phyloP scores from a whole-genome alignment of 2,329 filamentous ascomycete genomes.

The Scedosporium aurantiacum region DNA sequence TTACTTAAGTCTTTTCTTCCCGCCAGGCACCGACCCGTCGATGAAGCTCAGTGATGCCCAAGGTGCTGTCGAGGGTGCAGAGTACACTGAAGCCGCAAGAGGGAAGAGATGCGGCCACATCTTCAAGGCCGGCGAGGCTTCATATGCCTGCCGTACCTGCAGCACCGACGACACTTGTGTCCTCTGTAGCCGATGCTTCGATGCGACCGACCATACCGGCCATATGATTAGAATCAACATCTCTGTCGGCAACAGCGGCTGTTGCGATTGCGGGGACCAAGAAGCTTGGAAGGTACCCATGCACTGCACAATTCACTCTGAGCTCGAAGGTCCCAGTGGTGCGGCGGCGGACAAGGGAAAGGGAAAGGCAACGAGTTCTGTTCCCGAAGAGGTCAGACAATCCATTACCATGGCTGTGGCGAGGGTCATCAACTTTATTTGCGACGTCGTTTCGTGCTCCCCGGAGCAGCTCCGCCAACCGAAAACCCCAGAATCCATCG shows the following conservation, averaged over 20 bases:
- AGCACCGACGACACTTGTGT: slow-evolving; percentile 92
- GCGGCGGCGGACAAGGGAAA: slow-evolving; percentile 44
- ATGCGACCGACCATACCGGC: slow-evolving; percentile 85
- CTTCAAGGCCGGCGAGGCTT: slow-evolving; percentile 87
- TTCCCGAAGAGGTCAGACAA: slow-evolving; percentile 66
- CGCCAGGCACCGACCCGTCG: slow-evolving; percentile 54
- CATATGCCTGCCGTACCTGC: slow-evolving; percentile 89
- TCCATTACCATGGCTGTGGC: slow-evolving; percentile 80
- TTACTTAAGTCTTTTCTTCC: slow-evolving; percentile 72
- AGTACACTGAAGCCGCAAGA: slow-evolving; percentile 84
- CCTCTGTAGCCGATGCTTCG: slow-evolving; percentile 87
- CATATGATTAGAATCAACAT: slow-evolving; percentile 86
- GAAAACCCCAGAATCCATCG: slow-evolving; percentile 73
- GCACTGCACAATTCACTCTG: slow-evolving; percentile 86
- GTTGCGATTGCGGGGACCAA: slow-evolving; percentile 92
- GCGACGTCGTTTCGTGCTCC: slow-evolving; percentile 94
- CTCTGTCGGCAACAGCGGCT: slow-evolving; percentile 84
- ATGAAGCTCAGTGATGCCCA: slow-evolving; percentile 82
- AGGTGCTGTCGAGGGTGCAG: slow-evolving; percentile 83
- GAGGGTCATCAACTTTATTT: slow-evolving; percentile 83
- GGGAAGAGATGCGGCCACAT: slow-evolving; percentile 96
- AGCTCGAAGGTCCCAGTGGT: slow-evolving; percentile 31
- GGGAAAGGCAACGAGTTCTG: slow-evolving; percentile 47
- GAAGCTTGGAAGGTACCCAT: slow-evolving; percentile 88
- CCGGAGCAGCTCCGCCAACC: slow-evolving; percentile 84